Percentiles rank a stretch among this genome's conserved stretches.
Conservation (phyloP, 371 early-diverging fungal species). For the Rhizomucor miehei region DNA sequence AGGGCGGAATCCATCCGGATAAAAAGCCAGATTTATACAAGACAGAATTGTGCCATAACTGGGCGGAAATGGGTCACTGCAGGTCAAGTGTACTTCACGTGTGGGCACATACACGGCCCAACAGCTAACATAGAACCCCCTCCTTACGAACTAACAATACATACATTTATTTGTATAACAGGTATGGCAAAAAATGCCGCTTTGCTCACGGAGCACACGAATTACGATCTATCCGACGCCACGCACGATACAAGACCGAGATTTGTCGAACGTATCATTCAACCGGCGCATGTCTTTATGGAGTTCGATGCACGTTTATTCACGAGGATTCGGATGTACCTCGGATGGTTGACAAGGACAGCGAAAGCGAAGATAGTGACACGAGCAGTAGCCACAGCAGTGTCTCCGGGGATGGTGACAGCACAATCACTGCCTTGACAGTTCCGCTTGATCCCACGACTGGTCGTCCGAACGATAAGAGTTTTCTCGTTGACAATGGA, state of each 20-base stretch:
- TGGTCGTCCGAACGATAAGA: background rate
- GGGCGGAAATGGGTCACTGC: conserved; percentile 88
- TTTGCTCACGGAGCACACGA: conserved; percentile 91
- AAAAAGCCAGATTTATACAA: conserved; percentile 77
- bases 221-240: conserved; percentile 79
- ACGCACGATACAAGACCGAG: conserved; percentile 94
- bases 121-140: no score
- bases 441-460: no score
- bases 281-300: conserved; percentile 91
- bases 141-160: background rate
- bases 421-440: background rate
- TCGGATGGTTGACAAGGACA: background rate
- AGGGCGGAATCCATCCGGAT: conserved; percentile 10
- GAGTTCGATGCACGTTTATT: conserved; percentile 94
- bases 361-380: background rate
- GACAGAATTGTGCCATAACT: conserved; percentile 95
- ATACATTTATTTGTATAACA: conserved; percentile 13
- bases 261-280: conserved; percentile 87
- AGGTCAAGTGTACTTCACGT: conserved; percentile 38
- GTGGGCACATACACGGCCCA: no score
- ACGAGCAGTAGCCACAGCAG: conserved; percentile 8
- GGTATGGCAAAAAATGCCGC: conserved; percentile 92
- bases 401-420: background rate
- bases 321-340: conserved; percentile 54
- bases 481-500: background rate